A percentile compares a stretch with the other conserved stretches of the same genome.
These are phyloP conservation scores for Echinosophora koreensis DNA, from an alignment of 306 rosid genomes.

Conservation along the genomic window DNA sequence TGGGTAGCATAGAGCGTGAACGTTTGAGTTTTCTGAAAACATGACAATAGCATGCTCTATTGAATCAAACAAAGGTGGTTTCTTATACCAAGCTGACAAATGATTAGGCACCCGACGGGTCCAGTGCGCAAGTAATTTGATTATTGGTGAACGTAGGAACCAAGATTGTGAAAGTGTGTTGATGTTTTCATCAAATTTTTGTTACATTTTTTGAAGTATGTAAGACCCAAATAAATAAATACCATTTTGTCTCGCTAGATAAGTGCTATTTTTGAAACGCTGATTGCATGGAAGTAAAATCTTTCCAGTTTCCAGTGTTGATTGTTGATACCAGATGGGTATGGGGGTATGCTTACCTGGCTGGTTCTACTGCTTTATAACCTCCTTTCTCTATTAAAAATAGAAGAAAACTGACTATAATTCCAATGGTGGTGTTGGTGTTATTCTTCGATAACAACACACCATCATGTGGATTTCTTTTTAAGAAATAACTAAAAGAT, in stretches of 20 bases:
- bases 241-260: neutral
- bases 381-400: too few relatives aligned
- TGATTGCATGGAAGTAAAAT: neutral
- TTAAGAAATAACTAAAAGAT: too few relatives aligned
- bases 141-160: neutral
- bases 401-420: too few relatives aligned
- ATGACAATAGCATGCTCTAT: conserved; percentile 39
- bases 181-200: neutral
- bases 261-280: neutral
- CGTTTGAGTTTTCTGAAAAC: conserved; percentile 56
- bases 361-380: too few relatives aligned
- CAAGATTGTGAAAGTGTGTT: neutral
- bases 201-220: neutral
- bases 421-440: too few relatives aligned
- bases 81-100: neutral
- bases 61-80: conserved; percentile 1
- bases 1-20: conserved; percentile 59
- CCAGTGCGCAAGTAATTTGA: conserved; percentile 13
- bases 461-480: too few relatives aligned
- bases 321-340: too few relatives aligned
- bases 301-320: too few relatives aligned
- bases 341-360: too few relatives aligned
- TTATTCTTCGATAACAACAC: too few relatives aligned
- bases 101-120: neutral
- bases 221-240: neutral